Evolutionary conservation across 2,329 filamentous ascomycete genomes (phyloP).

Genomic region (Hypoxylon sp.): DNA sequence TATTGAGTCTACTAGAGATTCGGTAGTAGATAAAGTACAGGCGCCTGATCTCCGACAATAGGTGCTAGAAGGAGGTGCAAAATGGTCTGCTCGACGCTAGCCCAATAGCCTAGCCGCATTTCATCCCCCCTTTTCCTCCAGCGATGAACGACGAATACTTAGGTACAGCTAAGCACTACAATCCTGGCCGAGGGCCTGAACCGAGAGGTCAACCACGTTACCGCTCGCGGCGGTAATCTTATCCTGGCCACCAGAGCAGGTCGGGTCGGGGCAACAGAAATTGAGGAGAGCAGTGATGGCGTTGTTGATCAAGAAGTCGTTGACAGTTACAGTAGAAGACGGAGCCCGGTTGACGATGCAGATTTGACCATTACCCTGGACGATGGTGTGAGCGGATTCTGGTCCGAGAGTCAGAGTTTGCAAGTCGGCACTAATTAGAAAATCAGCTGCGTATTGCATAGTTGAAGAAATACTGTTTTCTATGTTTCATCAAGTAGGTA

Average conservation of each 20-base stretch:
- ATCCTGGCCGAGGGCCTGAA: background rate
- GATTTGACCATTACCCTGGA: background rate
- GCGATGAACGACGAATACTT: background rate
- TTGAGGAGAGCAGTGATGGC: background rate
- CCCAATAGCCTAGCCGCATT: background rate
- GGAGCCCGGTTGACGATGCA: background rate
- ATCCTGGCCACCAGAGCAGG: background rate
- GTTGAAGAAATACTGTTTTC: background rate
- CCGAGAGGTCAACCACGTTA: background rate
- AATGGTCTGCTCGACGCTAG: background rate
- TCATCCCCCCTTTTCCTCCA: background rate
- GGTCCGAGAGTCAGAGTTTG: background rate
- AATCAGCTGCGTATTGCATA: background rate
- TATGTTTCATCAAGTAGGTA: background rate
- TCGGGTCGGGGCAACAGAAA: background rate
- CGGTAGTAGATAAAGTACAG: background rate
- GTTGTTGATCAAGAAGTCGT: background rate
- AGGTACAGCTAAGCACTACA: background rate
- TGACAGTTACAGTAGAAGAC: background rate
- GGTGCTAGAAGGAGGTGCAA: background rate
- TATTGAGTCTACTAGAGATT: background rate
- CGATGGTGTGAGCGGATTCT: background rate
- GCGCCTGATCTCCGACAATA: background rate
- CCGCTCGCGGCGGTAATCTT: background rate
- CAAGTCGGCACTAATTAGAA: background rate